Evolutionary conservation across 2,329 filamentous ascomycete genomes (phyloP), one percentile per base, ranked within the genome.

Genomic region (Pyricularia sp.): DNA sequence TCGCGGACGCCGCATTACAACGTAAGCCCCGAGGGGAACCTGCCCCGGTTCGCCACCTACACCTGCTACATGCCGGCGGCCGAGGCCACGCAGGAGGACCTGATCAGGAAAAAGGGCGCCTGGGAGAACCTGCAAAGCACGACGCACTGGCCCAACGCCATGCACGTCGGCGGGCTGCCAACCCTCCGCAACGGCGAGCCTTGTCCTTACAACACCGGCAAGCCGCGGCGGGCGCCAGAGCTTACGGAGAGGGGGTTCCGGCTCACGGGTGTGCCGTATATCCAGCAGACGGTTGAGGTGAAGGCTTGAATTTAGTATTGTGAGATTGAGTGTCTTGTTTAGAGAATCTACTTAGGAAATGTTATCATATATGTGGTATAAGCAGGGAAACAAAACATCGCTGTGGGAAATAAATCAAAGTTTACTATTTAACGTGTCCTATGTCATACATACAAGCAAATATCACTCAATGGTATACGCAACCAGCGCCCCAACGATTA

Each of bases 191-290:
- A 75, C 58, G 75, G 73, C 33, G 67, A 75, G 72, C 72, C 73
- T 17, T 71, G 73, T 66, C 73, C 74, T 17, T 73, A 79, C 70
- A 79, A 80, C 50, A 75, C 79, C 17, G 73, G 75, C 14, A 73
- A 75, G 71, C 81, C 81, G 0, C 71, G 79, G 1, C 78, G 80
- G 64, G 79, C 81, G 70, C 77, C 79, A 0, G 69, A 75, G 26
- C 71, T 83, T 42, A 74, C 74, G 68, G 81, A 82, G 74, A 71
- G 80, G 28, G 79, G 78, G 0, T 82, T 79, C 72, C 81, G 78
- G 71, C 72, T 84, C 67, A 84, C 81, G 2, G 82, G 82, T 3
- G 82, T 84, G 70, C 81, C 82, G 11, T 84, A 83, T 25, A 73
- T 76, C 30, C 69, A 72, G 66, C 69, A 42, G 42, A 50, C 42